phyloP scores from a whole-genome alignment of 768 basidiomycete species.

The Auricularia sp. region DNA sequence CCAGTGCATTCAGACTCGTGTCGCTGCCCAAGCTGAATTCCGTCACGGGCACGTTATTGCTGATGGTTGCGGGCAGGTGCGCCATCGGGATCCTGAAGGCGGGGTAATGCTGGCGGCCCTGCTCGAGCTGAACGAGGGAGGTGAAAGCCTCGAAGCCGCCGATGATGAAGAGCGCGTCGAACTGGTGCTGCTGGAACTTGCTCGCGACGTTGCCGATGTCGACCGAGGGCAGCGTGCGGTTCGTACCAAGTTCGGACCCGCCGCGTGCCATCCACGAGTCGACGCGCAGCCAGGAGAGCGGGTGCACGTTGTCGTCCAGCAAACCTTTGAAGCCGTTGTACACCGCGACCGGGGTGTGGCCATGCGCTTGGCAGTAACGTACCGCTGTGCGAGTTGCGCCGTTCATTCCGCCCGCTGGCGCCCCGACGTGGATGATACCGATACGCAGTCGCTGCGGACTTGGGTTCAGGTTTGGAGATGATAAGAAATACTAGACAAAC shows the following conservation, averaged over 20 bases:
- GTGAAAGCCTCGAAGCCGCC: constrained; percentile 96
- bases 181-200: constrained; percentile 75
- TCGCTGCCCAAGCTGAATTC: constrained; percentile 94
- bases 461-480: constrained; percentile 8
- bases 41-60: constrained; percentile 96
- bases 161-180: constrained; percentile 78
- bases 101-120: constrained; percentile 73
- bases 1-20: constrained; percentile 94
- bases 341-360: constrained; percentile 85
- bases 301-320: constrained; percentile 76
- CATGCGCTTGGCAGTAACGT: constrained; percentile 84
- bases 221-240: constrained; percentile 74
- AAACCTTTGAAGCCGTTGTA: constrained; percentile 96
- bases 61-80: constrained; percentile 92
- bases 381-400: constrained; percentile 92
- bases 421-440: constrained; percentile 84
- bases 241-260: constrained; percentile 95
- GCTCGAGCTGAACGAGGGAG: constrained; percentile 65
- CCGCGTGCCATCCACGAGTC: constrained; percentile 95
- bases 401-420: constrained; percentile 98
- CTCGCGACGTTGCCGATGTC: constrained; percentile 85
- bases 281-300: constrained; percentile 91
- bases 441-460: constrained; percentile 46
- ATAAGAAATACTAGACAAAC: not conserved
- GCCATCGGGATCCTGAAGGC: constrained; percentile 93